Evolutionary conservation across 1,284 basidiomycete genomes (phyloP), one percentile per base, ranked within the genome.

Genomic region (Hemileia vastatrix): DNA sequence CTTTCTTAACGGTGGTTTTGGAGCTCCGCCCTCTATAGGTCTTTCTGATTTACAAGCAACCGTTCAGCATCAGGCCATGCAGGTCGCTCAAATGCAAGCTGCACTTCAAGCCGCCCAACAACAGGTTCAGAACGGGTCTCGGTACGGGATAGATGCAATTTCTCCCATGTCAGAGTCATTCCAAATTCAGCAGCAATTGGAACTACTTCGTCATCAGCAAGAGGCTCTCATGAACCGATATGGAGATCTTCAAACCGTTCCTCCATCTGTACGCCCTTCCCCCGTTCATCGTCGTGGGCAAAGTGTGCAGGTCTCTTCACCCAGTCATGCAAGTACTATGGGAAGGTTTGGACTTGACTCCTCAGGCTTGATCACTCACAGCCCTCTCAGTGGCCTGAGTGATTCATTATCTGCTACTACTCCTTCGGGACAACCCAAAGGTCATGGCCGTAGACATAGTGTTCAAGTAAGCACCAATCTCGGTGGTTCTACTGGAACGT

Each of bases 401-500:
- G 19, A 50, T 13, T 23, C 19, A 6, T 66, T 63, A 24, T 54
- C 65, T 36, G 47, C 50, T 32, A 58, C 57, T 40, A 43, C 52
- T 48, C 49, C 57, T 49, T 49, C 65, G 15, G 56, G 44, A 4
- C 64, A 70, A 13, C 73, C 76, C 5, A 84, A 86, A 66, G 88
- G 88, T 27, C 94, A 98, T 75, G 87, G 88, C 52, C 83, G 94
- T 61, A 83, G 94, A 66, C 93, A 96, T 78, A 94, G 90, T 70
- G 88, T 95, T 67, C 96, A 94, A 70, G 89, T 94, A 45, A 71
- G 76, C 67, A 77, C 76, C 72, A 76, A 77, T 66, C 65, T 73
- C 40, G 73, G 69, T 5, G 72, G 72, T 3, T 54, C 63, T 4
- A 71, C 72, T 6, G 65, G 69, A 2, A 72, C 71, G 2, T 76